phyloP scores from a whole-genome alignment of 345 rosid genomes.

The Syzygium grande region DNA sequence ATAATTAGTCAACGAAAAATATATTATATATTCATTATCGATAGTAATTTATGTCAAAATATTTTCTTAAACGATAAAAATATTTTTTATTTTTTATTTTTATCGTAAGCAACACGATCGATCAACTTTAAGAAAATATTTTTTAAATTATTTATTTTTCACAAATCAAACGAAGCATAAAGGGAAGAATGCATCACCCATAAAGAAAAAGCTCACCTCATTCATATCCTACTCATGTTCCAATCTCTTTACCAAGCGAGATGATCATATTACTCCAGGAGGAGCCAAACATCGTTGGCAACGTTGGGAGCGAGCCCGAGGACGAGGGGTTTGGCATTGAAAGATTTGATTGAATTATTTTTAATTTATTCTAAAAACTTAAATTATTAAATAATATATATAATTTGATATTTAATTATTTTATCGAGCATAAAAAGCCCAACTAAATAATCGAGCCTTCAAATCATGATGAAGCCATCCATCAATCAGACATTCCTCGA shows the following conservation, averaged over 20 bases:
- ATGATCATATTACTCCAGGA: background rate
- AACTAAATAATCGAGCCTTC: background rate
- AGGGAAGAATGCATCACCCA: background rate
- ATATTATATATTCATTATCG: no score
- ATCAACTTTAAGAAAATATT: background rate
- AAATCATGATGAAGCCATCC: background rate
- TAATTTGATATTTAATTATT: no score
- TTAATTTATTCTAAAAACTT: no score
- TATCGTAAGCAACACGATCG: accelerated
- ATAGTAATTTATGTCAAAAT: background rate
- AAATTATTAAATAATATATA: no score
- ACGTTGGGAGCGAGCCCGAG: background rate
- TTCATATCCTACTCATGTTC: background rate
- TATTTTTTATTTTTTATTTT: background rate
- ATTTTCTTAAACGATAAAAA: background rate
- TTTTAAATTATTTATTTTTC: background rate
- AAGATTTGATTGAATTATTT: no score
- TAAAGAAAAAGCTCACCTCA: background rate
- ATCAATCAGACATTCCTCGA: background rate
- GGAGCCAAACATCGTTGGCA: background rate
- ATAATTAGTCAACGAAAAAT: background rate
- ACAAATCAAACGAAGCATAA: background rate
- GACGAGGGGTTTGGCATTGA: background rate
- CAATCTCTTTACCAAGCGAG: background rate
- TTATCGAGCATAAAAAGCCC: background rate